A percentile compares a stretch with the other conserved stretches of the same genome.
Evolutionary conservation across 495 filamentous ascomycete genomes (phyloP).

Genomic region (Annulohypoxylon nitens): DNA sequence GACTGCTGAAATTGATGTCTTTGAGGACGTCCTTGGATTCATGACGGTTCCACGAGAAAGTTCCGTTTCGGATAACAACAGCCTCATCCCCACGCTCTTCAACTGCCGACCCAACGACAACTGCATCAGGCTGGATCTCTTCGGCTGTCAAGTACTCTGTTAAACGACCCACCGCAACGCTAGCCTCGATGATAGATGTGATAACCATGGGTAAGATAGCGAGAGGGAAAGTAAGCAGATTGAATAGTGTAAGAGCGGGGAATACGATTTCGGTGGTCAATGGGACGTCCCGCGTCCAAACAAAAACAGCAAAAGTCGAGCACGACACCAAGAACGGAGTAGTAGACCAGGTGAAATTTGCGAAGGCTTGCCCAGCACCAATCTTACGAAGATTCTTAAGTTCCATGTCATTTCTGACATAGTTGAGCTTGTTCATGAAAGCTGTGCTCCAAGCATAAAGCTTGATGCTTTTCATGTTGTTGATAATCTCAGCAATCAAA

Average conservation of each 20-base stretch:
- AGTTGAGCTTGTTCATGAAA: conserved; percentile 97
- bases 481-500: conserved; percentile 96
- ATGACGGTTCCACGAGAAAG: conserved; percentile 95
- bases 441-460: conserved; percentile 97
- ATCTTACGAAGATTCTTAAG: conserved; percentile 96
- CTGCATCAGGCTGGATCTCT: conserved; percentile 89
- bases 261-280: conserved; percentile 96
- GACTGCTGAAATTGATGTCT: conserved; percentile 86
- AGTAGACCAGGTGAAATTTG: conserved; percentile 99
- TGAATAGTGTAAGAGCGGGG: conserved; percentile 89
- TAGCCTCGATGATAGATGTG: conserved; percentile 95
- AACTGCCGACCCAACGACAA: conserved; percentile 74
- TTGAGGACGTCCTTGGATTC: conserved; percentile 64
- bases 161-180: conserved; percentile 87
- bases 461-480: conserved; percentile 99
- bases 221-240: conserved; percentile 93
- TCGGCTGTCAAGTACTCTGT: conserved; percentile 89
- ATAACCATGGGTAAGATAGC: conserved; percentile 98
- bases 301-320: conserved; percentile 95
- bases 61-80: conserved; percentile 82
- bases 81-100: conserved; percentile 84
- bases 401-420: conserved; percentile 94
- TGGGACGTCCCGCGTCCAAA: conserved; percentile 81
- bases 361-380: conserved; percentile 90
- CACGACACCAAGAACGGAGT: conserved; percentile 99